These are phyloP conservation scores for Candida sakaeoensis DNA, from an alignment of 805 yeast species.

Conservation along the genomic window DNA sequence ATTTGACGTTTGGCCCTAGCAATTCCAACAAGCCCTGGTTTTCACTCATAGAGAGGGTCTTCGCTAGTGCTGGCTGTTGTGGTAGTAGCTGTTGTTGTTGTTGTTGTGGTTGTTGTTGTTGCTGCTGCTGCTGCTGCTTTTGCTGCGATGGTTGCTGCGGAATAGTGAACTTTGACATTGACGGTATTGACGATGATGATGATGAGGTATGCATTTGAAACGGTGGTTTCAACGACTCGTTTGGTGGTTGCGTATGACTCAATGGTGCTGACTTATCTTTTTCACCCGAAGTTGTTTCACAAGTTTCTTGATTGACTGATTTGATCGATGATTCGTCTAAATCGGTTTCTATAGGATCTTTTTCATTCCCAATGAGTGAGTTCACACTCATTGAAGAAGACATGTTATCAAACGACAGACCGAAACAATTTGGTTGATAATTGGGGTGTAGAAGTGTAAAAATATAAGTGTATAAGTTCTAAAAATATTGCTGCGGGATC, in stretches of 20 bases:
- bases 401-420: background rate
- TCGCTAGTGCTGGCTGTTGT: conserved; percentile 3
- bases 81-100: no score
- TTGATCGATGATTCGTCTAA: background rate
- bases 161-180: background rate
- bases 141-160: background rate
- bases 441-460: background rate
- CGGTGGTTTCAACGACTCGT: background rate
- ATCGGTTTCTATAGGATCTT: background rate
- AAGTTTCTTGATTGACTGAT: background rate
- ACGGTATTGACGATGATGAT: background rate
- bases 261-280: background rate
- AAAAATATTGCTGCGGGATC: background rate
- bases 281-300: background rate
- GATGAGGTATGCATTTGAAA: conserved; percentile 3
- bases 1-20: conserved; percentile 50
- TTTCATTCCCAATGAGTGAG: conserved; percentile 31
- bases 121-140: no score
- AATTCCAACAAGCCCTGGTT: conserved; percentile 27
- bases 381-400: conserved; percentile 37
- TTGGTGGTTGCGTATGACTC: background rate
- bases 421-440: background rate
- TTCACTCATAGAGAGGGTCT: background rate
- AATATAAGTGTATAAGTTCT: background rate
- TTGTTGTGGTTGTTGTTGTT: conserved; percentile 4